Evolutionary conservation across 257 asterid species (phyloP), one percentile per base, ranked within the genome.

Genomic region (Solanum chaucha): DNA sequence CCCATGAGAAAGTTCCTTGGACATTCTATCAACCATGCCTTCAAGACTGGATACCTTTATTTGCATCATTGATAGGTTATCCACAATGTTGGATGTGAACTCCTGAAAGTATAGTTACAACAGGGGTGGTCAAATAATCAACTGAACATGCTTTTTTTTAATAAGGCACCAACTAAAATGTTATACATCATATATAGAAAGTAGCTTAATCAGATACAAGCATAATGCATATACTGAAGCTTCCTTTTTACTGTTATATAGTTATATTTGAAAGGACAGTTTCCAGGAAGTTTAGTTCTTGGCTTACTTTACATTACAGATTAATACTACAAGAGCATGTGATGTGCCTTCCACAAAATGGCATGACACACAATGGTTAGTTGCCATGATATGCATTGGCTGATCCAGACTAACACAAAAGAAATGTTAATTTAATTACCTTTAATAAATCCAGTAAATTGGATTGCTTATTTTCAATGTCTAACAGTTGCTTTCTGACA

Each of bases 1-100:
- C 14, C 90, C 95, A 51, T 87, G 90, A 89, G 87, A 91, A 88
- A 94, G 88, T 83, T 93, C 98, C 82, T 93, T 92, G 70, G 96
- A 92, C 93, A 96, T 90, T 87, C 93, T 93, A 89, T 93, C 94
- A 61, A 96, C 94, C 90, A 94, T 93, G 38, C 88, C 86, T 88
- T 96, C 99, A 86, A 97, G 96, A 93, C 92, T 92, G 70, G 98
- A 94, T 80, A 97, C 99, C 90, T 97, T 97, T 87, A 81, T 68
- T 93, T 94, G 98, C 89, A 95, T 91, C 89, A 88, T 82, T 55
- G 98, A 95, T 90, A 97, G 89, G 90, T 95, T 94, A 86, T 94
- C 98, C 93, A 92, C 88, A 67, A 94, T 84, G 72, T 93, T 92
- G 88, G 93, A 83, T 71, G 98, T 89, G 86, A 97, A 93, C 74